Evolutionary conservation across 2,329 filamentous ascomycete genomes (phyloP), one percentile per base, ranked within the genome.

Genomic region (Onygena corvina): DNA sequence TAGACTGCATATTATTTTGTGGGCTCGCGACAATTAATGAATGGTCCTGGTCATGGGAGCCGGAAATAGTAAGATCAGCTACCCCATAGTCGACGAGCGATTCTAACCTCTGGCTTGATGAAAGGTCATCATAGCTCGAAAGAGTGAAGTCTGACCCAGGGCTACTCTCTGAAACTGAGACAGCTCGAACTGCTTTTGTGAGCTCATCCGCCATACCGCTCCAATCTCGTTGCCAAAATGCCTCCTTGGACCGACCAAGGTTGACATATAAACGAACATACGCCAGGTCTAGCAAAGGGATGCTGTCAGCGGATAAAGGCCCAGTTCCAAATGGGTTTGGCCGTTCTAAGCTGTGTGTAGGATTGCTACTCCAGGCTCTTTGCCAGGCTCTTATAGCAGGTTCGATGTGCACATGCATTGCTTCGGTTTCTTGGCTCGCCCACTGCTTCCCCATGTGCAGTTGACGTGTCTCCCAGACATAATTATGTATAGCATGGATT

Each of bases 381-480:
- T 94, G 87, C 92, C 92, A 98, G 5, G 90, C 89, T 63, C 88
- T 84, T 53, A 98, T 71, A 2, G 90, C 90, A 8, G 90, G 90
- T 64, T 95, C 89, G 51, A 96, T 93, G 60, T 94, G 88, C 1
- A 84, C 79, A 63, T 95, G 89, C 88, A 96, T 94, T 55, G 88
- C 87, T 57, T 96, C 89, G 0, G 87, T 94, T 66, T 96, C 90
- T 56, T 90, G 83, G 29, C 83, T 80, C 1, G 88, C 94, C 90
- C 90, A 95, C 45, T 87, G 75, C 54, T 87, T 83, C 58, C 85
- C 88, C 58, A 89, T 83, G 58, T 95, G 89, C 47, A 88, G 76
- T 66, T 94, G 89, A 20, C 90, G 77, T 0, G 89, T 95, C 67
- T 96, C 90, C 92, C 92, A 96, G 38, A 96, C 95, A 65, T 94